phyloP scores from a whole-genome alignment of 768 basidiomycete species.

The Kondoa subrosea region DNA sequence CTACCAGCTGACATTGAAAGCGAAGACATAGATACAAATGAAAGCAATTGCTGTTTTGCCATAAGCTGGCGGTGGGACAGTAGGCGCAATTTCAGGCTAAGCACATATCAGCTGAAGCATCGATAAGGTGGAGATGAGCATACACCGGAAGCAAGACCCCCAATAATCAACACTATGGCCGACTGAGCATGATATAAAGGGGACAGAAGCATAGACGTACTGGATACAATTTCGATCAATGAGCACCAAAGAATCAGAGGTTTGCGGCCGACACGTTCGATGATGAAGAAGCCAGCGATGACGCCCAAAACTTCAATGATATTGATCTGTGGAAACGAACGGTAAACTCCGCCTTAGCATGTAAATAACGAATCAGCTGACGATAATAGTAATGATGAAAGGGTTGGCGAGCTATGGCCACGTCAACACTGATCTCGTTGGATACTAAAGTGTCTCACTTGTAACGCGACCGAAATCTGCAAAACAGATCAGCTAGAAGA shows the following conservation, averaged over 20 bases:
- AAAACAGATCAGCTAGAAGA: too few species aligned
- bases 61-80: background rate
- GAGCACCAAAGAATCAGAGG: slow-evolving; percentile 27
- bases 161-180: background rate
- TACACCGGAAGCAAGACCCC: slow-evolving; percentile 4
- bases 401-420: background rate
- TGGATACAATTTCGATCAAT: slow-evolving; percentile 3
- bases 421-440: background rate
- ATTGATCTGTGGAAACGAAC: too few species aligned
- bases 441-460: background rate
- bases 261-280: slow-evolving; percentile 30
- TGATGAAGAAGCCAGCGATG: slow-evolving; percentile 16
- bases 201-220: too few species aligned
- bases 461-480: background rate
- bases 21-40: slow-evolving; percentile 26
- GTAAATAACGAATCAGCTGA: background rate
- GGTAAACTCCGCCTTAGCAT: too few species aligned
- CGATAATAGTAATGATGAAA: slow-evolving; percentile 2
- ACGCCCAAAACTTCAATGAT: slow-evolving; percentile 21
- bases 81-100: slow-evolving; percentile 1
- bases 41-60: slow-evolving; percentile 2
- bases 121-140: too few species aligned
- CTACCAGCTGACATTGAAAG: slow-evolving; percentile 33
- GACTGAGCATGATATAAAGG: background rate
- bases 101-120: too few species aligned